Conservation (phyloP, 164 flowering plant species). For the Protea cynaroides region DNA sequence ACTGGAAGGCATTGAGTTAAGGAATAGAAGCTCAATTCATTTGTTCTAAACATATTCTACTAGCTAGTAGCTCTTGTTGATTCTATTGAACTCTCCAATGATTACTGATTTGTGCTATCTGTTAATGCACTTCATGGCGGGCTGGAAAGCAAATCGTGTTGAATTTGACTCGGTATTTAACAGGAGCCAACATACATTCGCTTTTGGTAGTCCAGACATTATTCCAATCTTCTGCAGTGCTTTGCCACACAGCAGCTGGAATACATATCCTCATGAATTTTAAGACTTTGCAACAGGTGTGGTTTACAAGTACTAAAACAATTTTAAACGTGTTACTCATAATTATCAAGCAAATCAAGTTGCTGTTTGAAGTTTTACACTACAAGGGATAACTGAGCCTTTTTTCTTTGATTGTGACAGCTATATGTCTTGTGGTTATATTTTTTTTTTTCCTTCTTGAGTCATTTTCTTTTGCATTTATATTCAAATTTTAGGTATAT, state of each 20-base stretch:
- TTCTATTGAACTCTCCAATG: not conserved
- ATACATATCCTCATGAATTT: constrained; percentile 78
- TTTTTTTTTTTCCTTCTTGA: no score
- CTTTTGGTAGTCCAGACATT: constrained; percentile 96
- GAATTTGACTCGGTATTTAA: constrained; percentile 97
- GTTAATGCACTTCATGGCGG: constrained; percentile 31
- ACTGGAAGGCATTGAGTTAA: not conserved
- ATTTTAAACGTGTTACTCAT: no score
- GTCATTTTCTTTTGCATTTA: no score
- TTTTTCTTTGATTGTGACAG: no score
- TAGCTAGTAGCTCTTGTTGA: not conserved
- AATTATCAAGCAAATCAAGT: no score
- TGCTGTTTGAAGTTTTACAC: no score
- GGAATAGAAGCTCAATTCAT: not conserved
- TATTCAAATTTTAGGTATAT: no score
- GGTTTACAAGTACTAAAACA: constrained; percentile 6
- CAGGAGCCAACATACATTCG: constrained; percentile 67
- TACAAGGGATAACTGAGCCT: no score
- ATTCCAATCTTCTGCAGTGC: constrained; percentile 92
- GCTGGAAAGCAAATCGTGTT: constrained; percentile 99
- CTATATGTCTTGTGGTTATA: no score
- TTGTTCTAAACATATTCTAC: not conserved
- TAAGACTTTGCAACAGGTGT: constrained; percentile 95
- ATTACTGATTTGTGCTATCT: not conserved
- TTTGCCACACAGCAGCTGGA: constrained; percentile 88